Percentiles rank a stretch among this genome's conserved stretches.
Evolutionary conservation across 2,329 filamentous ascomycete genomes (phyloP).

Genomic region (Torrubiellomyces zombiae): DNA sequence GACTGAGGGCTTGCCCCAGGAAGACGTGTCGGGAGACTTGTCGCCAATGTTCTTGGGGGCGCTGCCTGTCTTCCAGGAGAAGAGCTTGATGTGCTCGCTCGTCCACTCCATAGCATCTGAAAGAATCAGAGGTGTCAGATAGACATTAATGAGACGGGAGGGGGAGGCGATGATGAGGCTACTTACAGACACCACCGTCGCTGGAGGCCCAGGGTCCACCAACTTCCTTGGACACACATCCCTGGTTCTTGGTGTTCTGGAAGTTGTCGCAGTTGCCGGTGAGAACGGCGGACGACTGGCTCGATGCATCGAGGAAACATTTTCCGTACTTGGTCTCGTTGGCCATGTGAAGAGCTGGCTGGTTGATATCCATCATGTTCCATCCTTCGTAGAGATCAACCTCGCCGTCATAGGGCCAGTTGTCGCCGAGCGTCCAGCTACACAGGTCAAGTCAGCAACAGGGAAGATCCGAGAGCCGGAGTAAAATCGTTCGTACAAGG

Average conservation of each 20-base stretch:
- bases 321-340: constrained; percentile 12
- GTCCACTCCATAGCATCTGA: constrained; percentile 25
- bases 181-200: constrained; percentile 23
- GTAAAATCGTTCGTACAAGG: constrained; percentile 29
- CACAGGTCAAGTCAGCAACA: not conserved
- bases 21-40: constrained; percentile 38
- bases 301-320: constrained; percentile 16
- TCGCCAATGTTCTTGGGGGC: constrained; percentile 18
- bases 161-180: constrained; percentile 21
- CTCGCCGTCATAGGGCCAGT: constrained; percentile 47
- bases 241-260: constrained; percentile 17
- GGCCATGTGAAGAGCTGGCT: constrained; percentile 41
- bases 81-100: constrained; percentile 22
- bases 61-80: constrained; percentile 17
- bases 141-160: no score
- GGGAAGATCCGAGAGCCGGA: not conserved
- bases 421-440: constrained; percentile 30
- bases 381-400: constrained; percentile 54
- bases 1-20: constrained; percentile 49
- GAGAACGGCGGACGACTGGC: constrained; percentile 14
- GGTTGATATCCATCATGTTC: constrained; percentile 36
- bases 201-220: constrained; percentile 20
- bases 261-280: constrained; percentile 25
- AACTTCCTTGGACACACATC: constrained; percentile 23
- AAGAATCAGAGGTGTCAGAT: constrained; percentile 4